Base-by-base conservation (phyloP, 129 eudicot species). In the Mikania micrantha region DNA sequence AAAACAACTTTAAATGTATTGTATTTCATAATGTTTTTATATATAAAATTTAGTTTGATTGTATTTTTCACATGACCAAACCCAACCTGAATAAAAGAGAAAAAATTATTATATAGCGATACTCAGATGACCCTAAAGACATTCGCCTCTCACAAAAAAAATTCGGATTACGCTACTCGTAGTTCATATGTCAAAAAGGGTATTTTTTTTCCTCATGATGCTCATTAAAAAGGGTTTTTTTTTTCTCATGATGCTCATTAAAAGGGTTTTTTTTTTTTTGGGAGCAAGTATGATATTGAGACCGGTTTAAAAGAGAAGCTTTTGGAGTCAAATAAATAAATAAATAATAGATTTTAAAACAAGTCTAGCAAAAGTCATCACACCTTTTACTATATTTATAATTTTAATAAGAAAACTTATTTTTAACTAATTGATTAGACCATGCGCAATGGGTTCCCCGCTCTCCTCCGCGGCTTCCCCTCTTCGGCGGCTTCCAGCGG, bases 141-240 rank as follows among this genome's bases (percentile, higher is more conserved):
- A n/a, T n/a, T n/a, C n/a, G n/a, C n/a, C n/a, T n/a, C n/a, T n/a
- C n/a, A n/a, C n/a, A n/a, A n/a, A n/a, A n/a, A n/a, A n/a, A n/a
- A n/a, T n/a, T n/a, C n/a, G n/a, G n/a, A n/a, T n/a, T n/a, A n/a
- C n/a, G n/a, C n/a, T n/a, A n/a, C n/a, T 59, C 69, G 2, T 59
- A 8, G 65, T 59, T 59, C 36, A 59, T 67, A 58, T 47, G 32
- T 22, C 42, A 42, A 47, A 59, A 58, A 27, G 41, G 54, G 17
- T 38, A 34, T 47, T 35, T 75, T 75, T 75, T 42, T 9, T 45
- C 64, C 36, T 67, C 74, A 68, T 25, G 40, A 11, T 57, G 17
- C 68, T 66, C 25, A 41, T 9, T 22, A 61, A 34, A 72, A 47
- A 32, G 34, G 29, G n/a, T 20, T 48, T 60, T 75, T 75, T 75